A percentile compares a stretch with the other conserved stretches of the same genome.
Conservation (phyloP, 164 flowering plant species). For the Stephania yunnanensis region DNA sequence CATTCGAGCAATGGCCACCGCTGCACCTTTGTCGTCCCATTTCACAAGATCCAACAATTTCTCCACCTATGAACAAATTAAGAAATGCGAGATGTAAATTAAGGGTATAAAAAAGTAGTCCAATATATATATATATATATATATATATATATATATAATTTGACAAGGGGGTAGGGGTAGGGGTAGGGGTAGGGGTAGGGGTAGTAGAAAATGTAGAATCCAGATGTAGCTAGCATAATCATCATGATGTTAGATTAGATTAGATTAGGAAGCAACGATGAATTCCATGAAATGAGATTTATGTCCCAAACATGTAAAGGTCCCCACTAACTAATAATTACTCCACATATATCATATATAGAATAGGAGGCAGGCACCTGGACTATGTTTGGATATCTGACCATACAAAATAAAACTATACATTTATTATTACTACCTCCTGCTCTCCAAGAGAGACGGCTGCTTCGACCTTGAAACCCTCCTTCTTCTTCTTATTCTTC, state of each 20-base stretch:
- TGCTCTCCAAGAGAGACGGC: neutral
- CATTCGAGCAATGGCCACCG: constrained; percentile 97
- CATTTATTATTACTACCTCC: too few species aligned
- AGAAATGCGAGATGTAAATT: too few species aligned
- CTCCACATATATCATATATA: too few species aligned
- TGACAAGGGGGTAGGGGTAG: too few species aligned
- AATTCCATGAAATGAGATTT: constrained; percentile 26
- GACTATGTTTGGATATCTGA: constrained; percentile 5
- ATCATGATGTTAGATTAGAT: constrained; percentile 1
- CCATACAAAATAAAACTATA: too few species aligned
- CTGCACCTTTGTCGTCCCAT: constrained; percentile 96
- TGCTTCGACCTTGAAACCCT: neutral
- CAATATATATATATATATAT: too few species aligned
- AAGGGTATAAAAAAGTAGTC: too few species aligned
- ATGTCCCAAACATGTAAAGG: constrained; percentile 37
- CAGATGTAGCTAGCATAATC: constrained; percentile 11
- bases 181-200: too few species aligned
- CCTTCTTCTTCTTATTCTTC: too few species aligned
- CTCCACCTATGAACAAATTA: constrained; percentile 32
- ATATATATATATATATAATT: too few species aligned
- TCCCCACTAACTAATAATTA: constrained; percentile 13
- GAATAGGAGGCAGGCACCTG: constrained; percentile 22
- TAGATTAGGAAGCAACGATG: constrained; percentile 29
- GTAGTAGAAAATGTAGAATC: constrained; percentile 3
- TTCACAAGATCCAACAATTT: constrained; percentile 63